Base-by-base conservation (phyloP, 768 basidiomycete species). In the Hypsizygus marmoreus region DNA sequence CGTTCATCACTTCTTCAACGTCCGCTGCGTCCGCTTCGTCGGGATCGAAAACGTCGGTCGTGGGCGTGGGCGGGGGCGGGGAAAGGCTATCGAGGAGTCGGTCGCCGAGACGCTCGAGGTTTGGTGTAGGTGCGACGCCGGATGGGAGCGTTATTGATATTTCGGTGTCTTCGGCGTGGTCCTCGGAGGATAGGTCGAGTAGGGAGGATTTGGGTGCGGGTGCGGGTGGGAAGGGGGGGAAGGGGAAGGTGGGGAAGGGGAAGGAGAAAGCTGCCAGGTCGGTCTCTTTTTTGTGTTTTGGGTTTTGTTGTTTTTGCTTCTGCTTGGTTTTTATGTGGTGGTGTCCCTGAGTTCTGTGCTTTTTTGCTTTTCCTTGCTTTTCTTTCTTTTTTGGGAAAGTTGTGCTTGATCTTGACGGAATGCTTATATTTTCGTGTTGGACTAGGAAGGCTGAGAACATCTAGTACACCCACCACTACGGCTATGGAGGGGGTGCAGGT, bases 141-240 rank as follows among this genome's bases (percentile, higher is more conserved):
- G 33, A 29, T 6, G 39, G 39, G 9, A 58, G 54, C 33, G 45
- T 58, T 6, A 47, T 58, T 12, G 57, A 58, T 22, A 56, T 58
- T 7, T 40, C 54, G 16, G 9, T 43, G 13, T 34, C 42, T 11
- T 25, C 48, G 24, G 29, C 40, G 13, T 33, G 5, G 22, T 43
- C 42, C 1, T 43, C 34, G 17, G 33, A 44, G 14, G 43, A 44
- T 13, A 19, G 25, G 20, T 12, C 28, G 33, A 31, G 29, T 6
- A 22, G 20, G 39, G 14, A 14, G 7, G 16, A 31, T 11, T 13
- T 12, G 16, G 13, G 24, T 40, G 24, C 45, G 22, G 30, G 34
- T 19, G 20, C 23, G 14, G 43, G 37, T 4, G 13, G 26, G 13
- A 36, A 31, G 24, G 33, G 22, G 25, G 20, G 24, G 36, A 38